Evolutionary conservation across 768 basidiomycete species (phyloP).

Genomic region (Hypholoma sublateritium): DNA sequence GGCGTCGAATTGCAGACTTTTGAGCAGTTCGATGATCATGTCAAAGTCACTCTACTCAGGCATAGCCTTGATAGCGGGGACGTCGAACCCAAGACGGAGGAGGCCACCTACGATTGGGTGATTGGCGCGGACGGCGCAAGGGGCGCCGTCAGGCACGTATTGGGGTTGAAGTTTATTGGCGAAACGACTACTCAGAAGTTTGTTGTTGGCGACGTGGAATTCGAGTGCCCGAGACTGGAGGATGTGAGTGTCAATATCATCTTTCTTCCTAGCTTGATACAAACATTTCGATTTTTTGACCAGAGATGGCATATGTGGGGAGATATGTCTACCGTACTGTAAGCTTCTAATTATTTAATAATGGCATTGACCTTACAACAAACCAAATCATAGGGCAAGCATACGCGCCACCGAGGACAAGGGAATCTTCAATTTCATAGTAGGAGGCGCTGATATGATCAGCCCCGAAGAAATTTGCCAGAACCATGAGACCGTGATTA

Average conservation of each 20-base stretch:
- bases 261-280: not conserved
- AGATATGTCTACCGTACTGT: constrained; percentile 30
- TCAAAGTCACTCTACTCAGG: constrained; percentile 34
- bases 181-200: constrained; percentile 34
- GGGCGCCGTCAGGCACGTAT: constrained; percentile 36
- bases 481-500: constrained; percentile 13
- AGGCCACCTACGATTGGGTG: constrained; percentile 31
- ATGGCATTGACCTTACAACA: not conserved
- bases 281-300: not conserved
- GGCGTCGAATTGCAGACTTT: constrained; percentile 43
- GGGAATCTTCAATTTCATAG: constrained; percentile 12
- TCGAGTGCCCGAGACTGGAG: constrained; percentile 31
- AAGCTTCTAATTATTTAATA: not conserved
- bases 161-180: constrained; percentile 39
- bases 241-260: constrained; percentile 25
- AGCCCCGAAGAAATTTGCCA: constrained; percentile 4
- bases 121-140: constrained; percentile 46
- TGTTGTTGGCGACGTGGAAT: constrained; percentile 40
- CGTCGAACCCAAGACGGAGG: constrained; percentile 22
- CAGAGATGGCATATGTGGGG: constrained; percentile 51
- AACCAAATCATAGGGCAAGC: constrained; percentile 3
- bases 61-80: constrained; percentile 6
- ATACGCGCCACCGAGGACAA: constrained; percentile 16
- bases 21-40: constrained; percentile 32
- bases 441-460: constrained; percentile 12